A percentile compares a stretch with the other conserved stretches of the same genome.
Evolutionary conservation across 2,329 filamentous ascomycete species (phyloP).

Genomic region (Corniculantispora saksenae): DNA sequence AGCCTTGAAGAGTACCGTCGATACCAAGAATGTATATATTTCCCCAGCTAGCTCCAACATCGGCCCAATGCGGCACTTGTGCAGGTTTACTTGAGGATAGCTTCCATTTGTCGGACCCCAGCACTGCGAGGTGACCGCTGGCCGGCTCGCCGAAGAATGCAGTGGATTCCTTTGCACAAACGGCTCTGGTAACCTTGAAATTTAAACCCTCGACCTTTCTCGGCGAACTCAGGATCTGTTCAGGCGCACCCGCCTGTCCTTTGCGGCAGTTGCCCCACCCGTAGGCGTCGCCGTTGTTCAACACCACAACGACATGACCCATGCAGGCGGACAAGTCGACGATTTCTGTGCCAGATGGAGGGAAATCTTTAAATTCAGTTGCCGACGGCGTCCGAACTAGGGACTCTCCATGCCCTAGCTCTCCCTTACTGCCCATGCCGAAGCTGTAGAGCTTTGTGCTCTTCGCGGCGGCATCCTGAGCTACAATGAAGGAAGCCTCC

Average conservation of each 20-base stretch:
- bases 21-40: constrained; percentile 69
- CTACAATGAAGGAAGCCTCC: constrained; percentile 69
- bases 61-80: constrained; percentile 59
- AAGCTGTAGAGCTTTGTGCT: constrained; percentile 59
- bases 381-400: constrained; percentile 51
- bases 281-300: constrained; percentile 75
- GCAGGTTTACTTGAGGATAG: constrained; percentile 59
- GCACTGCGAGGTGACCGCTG: constrained; percentile 61
- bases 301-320: constrained; percentile 72
- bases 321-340: constrained; percentile 71
- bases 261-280: constrained; percentile 90
- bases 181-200: constrained; percentile 67
- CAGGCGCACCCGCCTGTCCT: constrained; percentile 71
- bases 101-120: constrained; percentile 77
- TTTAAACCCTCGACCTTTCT: constrained; percentile 56
- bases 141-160: constrained; percentile 62
- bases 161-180: constrained; percentile 86
- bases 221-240: constrained; percentile 58
- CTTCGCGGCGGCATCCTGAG: constrained; percentile 43
- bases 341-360: constrained; percentile 59
- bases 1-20: constrained; percentile 64
- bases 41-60: constrained; percentile 80
- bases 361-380: constrained; percentile 61
- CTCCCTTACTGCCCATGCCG: constrained; percentile 69
- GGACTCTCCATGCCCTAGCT: constrained; percentile 64